These are phyloP conservation scores for Mortierella sp. DNA, from an alignment of 371 early-diverging fungal genomes.

Conservation along the genomic window DNA sequence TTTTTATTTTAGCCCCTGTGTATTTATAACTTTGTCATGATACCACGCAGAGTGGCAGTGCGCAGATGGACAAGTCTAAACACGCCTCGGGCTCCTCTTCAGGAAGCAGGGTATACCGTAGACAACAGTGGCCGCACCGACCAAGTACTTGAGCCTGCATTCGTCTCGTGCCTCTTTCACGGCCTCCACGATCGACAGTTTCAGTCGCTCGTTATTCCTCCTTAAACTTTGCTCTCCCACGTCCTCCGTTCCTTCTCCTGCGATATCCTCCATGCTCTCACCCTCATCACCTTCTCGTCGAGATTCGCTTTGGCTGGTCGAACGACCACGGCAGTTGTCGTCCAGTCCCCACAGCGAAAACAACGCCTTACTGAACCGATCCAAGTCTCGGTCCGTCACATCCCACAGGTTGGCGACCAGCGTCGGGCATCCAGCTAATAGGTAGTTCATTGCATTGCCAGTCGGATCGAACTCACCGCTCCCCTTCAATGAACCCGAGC, in stretches of 20 bases:
- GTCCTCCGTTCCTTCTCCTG: not conserved
- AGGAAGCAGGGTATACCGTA: slow-evolving; percentile 88
- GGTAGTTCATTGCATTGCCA: slow-evolving; percentile 83
- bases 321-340: not conserved
- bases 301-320: too few species aligned
- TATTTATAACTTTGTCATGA: not conserved
- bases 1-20: not conserved
- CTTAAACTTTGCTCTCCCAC: not conserved
- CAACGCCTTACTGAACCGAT: slow-evolving; percentile 81
- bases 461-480: slow-evolving; percentile 90
- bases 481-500: slow-evolving; percentile 79
- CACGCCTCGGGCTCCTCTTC: slow-evolving; percentile 4
- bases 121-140: slow-evolving; percentile 96
- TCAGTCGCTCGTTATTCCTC: not conserved
- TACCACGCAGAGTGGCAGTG: too few species aligned
- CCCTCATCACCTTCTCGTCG: not conserved
- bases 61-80: too few species aligned
- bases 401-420: slow-evolving; percentile 99
- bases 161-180: slow-evolving; percentile 77
- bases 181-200: slow-evolving; percentile 77
- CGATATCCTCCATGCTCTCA: not conserved
- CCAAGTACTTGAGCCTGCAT: slow-evolving; percentile 87
- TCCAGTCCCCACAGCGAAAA: slow-evolving; percentile 80
- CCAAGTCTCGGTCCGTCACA: slow-evolving; percentile 99
- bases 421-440: slow-evolving; percentile 87